A percentile compares a stretch with the other conserved stretches of the same genome.
Conservation (phyloP, 768 basidiomycete genomes). For the Serendipita sp. region DNA sequence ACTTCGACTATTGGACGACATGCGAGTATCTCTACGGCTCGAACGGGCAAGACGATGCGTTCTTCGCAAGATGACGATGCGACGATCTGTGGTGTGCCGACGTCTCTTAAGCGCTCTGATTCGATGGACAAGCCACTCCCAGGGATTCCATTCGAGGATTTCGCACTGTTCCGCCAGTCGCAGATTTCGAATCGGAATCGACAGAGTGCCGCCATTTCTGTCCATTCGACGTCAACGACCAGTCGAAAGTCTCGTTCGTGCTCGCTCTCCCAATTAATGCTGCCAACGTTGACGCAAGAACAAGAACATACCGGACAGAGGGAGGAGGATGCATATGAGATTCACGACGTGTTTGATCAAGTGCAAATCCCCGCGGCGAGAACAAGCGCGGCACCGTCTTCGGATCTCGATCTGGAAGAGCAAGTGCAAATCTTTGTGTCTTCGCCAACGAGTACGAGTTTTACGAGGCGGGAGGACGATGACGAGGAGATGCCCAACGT, state of each 20-base stretch:
- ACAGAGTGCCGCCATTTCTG: not conserved
- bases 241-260: not conserved
- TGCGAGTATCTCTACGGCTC: not conserved
- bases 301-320: not conserved
- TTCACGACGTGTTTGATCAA: too few relatives aligned
- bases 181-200: not conserved
- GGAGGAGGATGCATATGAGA: not conserved
- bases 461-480: not conserved
- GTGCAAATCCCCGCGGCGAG: not conserved
- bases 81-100: slow-evolving; percentile 2
- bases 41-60: not conserved
- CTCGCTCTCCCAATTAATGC: not conserved
- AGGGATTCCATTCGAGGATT: not conserved
- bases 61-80: not conserved
- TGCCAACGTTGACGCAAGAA: not conserved
- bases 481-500: too few relatives aligned
- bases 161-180: not conserved
- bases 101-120: not conserved
- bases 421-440: slow-evolving; percentile 7
- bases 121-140: not conserved
- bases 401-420: not conserved
- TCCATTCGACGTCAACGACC: not conserved
- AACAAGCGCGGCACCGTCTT: not conserved
- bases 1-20: not conserved
- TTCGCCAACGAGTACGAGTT: not conserved